Evolutionary conservation across 768 basidiomycete species (phyloP).

Genomic region (Neoboletus magnificus): DNA sequence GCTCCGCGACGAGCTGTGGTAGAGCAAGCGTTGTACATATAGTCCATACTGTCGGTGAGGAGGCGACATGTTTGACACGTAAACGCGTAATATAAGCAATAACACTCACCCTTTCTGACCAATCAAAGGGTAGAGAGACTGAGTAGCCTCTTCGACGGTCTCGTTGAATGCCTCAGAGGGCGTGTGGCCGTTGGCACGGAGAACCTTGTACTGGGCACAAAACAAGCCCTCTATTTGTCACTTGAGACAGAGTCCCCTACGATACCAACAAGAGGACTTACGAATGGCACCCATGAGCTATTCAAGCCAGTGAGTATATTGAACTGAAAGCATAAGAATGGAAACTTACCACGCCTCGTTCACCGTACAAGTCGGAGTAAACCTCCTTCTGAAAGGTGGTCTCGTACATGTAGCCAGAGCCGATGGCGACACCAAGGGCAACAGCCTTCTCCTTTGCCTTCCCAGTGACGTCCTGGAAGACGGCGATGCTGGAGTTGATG

Average conservation of each 20-base stretch:
- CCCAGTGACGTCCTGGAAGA: slow-evolving; percentile 97
- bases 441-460: slow-evolving; percentile 97
- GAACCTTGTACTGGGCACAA: slow-evolving; percentile 97
- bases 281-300: slow-evolving; percentile 97
- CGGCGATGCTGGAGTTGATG: slow-evolving; percentile 92
- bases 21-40: slow-evolving; percentile 99
- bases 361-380: slow-evolving; percentile 98
- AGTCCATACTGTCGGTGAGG: slow-evolving; percentile 73
- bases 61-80: not conserved
- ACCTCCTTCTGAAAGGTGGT: slow-evolving; percentile 99
- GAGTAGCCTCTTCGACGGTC: slow-evolving; percentile 99
- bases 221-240: slow-evolving; percentile 81
- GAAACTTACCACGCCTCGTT: slow-evolving; percentile 92
- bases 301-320: slow-evolving; percentile 6
- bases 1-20: slow-evolving; percentile 99
- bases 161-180: slow-evolving; percentile 99
- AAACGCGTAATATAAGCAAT: not conserved
- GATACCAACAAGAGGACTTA: slow-evolving; percentile 37
- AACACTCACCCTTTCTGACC: slow-evolving; percentile 80
- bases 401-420: slow-evolving; percentile 98
- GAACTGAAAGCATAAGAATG: not conserved
- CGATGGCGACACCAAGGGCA: slow-evolving; percentile 90
- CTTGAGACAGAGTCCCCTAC: slow-evolving; percentile 1
- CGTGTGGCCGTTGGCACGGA: slow-evolving; percentile 92
- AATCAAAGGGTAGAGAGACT: slow-evolving; percentile 95